phyloP scores from a whole-genome alignment of 1,139 yeast genomes.

The Ogataea hybrid region DNA sequence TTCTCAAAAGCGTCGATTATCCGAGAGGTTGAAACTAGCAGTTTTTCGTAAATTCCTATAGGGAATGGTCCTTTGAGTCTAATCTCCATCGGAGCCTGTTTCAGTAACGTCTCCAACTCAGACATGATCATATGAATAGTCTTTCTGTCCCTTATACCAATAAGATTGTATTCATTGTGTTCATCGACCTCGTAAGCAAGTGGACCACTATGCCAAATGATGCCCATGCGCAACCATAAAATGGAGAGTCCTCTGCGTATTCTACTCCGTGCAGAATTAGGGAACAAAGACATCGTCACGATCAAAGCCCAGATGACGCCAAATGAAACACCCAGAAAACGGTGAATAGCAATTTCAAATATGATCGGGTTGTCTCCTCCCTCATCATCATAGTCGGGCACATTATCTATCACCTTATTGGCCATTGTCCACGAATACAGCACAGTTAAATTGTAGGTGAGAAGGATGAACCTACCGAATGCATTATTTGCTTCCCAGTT shows the following conservation, averaged over 20 bases:
- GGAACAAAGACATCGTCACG: slow-evolving; percentile 63
- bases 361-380: slow-evolving; percentile 71
- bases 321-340: slow-evolving; percentile 67
- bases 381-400: slow-evolving; percentile 48
- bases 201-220: slow-evolving; percentile 75
- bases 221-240: slow-evolving; percentile 77
- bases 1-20: slow-evolving; percentile 77
- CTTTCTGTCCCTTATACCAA: slow-evolving; percentile 53
- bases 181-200: slow-evolving; percentile 30
- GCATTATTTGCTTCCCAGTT: slow-evolving; percentile 64
- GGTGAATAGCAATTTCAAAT: slow-evolving; percentile 75
- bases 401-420: slow-evolving; percentile 51
- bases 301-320: slow-evolving; percentile 79
- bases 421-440: slow-evolving; percentile 72
- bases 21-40: slow-evolving; percentile 57
- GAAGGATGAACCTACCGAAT: slow-evolving; percentile 68
- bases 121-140: slow-evolving; percentile 56
- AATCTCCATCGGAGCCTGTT: slow-evolving; percentile 75
- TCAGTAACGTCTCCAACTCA: slow-evolving; percentile 58
- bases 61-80: slow-evolving; percentile 78
- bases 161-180: slow-evolving; percentile 34
- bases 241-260: slow-evolving; percentile 63
- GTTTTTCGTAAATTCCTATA: slow-evolving; percentile 43
- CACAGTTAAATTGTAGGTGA: slow-evolving; percentile 78
- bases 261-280: slow-evolving; percentile 72